Evolutionary conservation across 768 basidiomycete species (phyloP).

Genomic region (Sporobolomyces pararoseus): DNA sequence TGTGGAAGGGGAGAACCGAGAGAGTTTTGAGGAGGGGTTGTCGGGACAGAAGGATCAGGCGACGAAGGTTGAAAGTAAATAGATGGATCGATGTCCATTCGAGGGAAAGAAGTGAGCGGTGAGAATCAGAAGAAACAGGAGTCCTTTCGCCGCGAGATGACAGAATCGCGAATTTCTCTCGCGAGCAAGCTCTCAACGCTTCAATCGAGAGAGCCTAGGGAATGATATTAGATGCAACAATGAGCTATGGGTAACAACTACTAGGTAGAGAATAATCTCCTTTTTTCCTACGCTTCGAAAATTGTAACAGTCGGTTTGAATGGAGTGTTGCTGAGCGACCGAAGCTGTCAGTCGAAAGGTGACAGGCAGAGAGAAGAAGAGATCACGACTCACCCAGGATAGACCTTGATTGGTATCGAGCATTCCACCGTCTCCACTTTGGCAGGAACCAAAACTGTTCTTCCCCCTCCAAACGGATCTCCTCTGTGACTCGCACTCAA

Average conservation of each 20-base stretch:
- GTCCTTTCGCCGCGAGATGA: too few relatives aligned
- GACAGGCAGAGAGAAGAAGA: slow-evolving; percentile 8
- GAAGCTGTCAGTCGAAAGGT: background rate
- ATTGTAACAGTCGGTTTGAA: slow-evolving; percentile 35
- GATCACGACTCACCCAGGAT: slow-evolving; percentile 83
- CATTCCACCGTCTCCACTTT: slow-evolving; percentile 86
- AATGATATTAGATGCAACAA: slow-evolving; percentile 12
- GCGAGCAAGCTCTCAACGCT: too few relatives aligned
- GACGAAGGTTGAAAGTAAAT: slow-evolving; percentile 12
- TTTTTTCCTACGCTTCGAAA: slow-evolving; percentile 28
- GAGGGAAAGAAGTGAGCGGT: background rate
- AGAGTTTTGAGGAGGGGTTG: background rate
- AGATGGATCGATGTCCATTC: slow-evolving; percentile 22
- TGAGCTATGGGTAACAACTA: too few relatives aligned
- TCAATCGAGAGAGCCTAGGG: too few relatives aligned
- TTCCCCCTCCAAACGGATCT: slow-evolving; percentile 44
- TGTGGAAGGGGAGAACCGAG: background rate
- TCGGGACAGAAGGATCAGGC: background rate
- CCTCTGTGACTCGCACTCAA: slow-evolving; percentile 9
- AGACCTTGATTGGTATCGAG: slow-evolving; percentile 81
- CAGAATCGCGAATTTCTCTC: too few relatives aligned
- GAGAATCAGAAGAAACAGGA: too few relatives aligned
- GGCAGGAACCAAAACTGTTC: slow-evolving; percentile 50
- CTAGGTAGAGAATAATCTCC: background rate
- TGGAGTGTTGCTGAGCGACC: slow-evolving; percentile 30